A percentile compares a stretch with the other conserved stretches of the same genome.
These are phyloP conservation scores for Camelina sativa DNA, from an alignment of 345 rosid genomes.

Conservation along the genomic window DNA sequence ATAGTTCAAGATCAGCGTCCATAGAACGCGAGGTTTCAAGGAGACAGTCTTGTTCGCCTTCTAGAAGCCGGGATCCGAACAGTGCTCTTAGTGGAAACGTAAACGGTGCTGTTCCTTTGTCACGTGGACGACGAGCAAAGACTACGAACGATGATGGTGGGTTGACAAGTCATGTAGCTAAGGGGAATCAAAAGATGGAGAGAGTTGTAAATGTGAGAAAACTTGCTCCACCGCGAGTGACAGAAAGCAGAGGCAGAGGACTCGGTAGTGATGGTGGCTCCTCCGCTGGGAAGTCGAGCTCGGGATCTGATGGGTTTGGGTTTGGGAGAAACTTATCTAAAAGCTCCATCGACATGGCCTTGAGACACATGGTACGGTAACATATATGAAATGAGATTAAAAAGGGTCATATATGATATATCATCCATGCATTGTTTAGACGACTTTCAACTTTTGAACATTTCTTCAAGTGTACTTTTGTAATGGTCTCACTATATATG, in stretches of 20 bases:
- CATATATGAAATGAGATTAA: neutral
- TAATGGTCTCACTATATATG: conserved; percentile 8
- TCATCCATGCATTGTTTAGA: neutral
- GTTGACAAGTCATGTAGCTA: conserved; percentile 52
- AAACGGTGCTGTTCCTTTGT: conserved; percentile 49
- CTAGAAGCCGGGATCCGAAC: conserved; percentile 58
- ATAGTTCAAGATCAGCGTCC: conserved; percentile 43
- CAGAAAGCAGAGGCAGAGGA: conserved; percentile 39
- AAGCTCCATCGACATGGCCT: conserved; percentile 83
- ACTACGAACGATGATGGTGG: conserved; percentile 30
- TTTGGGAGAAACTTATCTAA: conserved; percentile 74
- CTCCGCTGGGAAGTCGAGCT: conserved; percentile 43
- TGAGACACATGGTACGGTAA: conserved; percentile 71
- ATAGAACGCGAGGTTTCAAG: conserved; percentile 50
- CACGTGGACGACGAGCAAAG: conserved; percentile 39
- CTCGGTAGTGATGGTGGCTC: conserved; percentile 21
- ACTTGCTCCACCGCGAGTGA: conserved; percentile 62
- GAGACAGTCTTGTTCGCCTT: conserved; percentile 76
- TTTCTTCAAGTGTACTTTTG: neutral
- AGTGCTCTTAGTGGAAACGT: conserved; percentile 49
- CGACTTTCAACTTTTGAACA: neutral
- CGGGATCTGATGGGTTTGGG: conserved; percentile 57
- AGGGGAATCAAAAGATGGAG: conserved; percentile 70
- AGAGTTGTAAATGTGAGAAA: conserved; percentile 71
- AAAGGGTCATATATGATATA: neutral